Evolutionary conservation across 495 filamentous ascomycete genomes (phyloP).

Genomic region (Venustampulla echinocandica): DNA sequence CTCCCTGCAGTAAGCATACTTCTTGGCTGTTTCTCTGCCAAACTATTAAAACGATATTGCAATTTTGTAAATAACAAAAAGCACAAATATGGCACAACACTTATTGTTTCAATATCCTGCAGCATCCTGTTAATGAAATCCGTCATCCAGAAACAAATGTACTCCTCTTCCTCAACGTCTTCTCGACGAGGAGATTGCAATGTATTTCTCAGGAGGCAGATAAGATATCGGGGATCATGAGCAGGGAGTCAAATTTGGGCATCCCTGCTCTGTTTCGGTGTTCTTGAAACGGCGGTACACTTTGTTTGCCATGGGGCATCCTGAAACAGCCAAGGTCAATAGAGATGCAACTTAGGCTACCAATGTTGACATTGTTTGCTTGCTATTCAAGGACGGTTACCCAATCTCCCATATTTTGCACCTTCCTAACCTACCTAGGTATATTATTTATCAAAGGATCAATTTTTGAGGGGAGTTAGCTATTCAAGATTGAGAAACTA

Average conservation of each 20-base stretch:
- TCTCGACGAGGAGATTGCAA: constrained; percentile 63
- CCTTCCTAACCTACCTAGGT: too few relatives aligned
- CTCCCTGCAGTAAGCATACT: too few relatives aligned
- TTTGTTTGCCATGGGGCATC: constrained; percentile 36
- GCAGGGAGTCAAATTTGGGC: constrained; percentile 62
- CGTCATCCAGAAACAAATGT: constrained; percentile 55
- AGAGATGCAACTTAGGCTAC: constrained; percentile 54
- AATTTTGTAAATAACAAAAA: too few relatives aligned
- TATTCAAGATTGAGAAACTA: constrained; percentile 54
- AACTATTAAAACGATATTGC: too few relatives aligned
- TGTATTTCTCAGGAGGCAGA: constrained; percentile 49
- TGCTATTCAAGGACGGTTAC: constrained; percentile 56
- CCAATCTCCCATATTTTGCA: too few relatives aligned
- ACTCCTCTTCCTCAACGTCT: constrained; percentile 44
- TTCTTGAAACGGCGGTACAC: constrained; percentile 50
- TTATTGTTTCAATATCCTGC: too few relatives aligned
- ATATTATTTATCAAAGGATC: constrained; percentile 49
- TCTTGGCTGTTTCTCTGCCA: too few relatives aligned
- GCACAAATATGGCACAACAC: too few relatives aligned
- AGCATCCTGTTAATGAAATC: too few relatives aligned
- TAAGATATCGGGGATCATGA: constrained; percentile 62
- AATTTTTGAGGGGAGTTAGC: constrained; percentile 56
- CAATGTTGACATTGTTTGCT: constrained; percentile 54
- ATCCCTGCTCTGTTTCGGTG: constrained; percentile 43
- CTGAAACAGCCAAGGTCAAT: constrained; percentile 48